Conservation (phyloP, 2,329 filamentous ascomycete species). For the Pseudocercospora macadamiae region DNA sequence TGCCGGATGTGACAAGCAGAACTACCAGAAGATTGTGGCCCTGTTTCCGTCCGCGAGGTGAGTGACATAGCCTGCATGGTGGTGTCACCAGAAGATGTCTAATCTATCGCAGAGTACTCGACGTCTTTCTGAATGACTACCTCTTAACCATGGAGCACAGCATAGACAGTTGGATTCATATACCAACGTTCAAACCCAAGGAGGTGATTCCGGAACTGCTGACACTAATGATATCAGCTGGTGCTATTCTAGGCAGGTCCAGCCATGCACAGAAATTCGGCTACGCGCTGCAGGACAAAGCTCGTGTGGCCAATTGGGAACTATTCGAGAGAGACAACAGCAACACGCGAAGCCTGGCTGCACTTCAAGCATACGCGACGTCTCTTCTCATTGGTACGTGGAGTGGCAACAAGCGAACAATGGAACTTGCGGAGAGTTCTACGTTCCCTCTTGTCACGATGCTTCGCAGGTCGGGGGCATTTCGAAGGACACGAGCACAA, state of each 20-base stretch:
- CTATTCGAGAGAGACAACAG: conserved; percentile 26
- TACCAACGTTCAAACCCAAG: conserved; percentile 20
- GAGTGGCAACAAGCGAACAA: conserved; percentile 28
- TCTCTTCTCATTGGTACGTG: conserved; percentile 25
- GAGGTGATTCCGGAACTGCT: conserved; percentile 22
- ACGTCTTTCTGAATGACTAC: conserved; percentile 26
- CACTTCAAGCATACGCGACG: conserved; percentile 24
- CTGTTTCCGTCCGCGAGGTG: conserved; percentile 21
- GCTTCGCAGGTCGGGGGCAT: conserved; percentile 25
- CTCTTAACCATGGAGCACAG: conserved; percentile 27
- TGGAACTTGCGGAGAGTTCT: conserved; percentile 24
- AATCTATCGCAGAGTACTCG: conserved; percentile 16
- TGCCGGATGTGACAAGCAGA: conserved; percentile 22
- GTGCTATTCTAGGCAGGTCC: conserved; percentile 24
- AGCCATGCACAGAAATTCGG: conserved; percentile 27
- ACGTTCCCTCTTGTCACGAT: conserved; percentile 24
- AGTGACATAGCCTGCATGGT: background rate
- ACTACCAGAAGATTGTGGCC: conserved; percentile 26
- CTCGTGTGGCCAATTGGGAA: conserved; percentile 17
- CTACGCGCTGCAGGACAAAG: conserved; percentile 27
- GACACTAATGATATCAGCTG: conserved; percentile 24
- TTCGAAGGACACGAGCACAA: conserved; percentile 17
- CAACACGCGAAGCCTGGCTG: conserved; percentile 21
- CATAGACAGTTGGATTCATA: conserved; percentile 28
- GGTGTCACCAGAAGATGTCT: background rate